Conservation (phyloP, 2,329 filamentous ascomycete species). For the Cryphonectria nitschkei region DNA sequence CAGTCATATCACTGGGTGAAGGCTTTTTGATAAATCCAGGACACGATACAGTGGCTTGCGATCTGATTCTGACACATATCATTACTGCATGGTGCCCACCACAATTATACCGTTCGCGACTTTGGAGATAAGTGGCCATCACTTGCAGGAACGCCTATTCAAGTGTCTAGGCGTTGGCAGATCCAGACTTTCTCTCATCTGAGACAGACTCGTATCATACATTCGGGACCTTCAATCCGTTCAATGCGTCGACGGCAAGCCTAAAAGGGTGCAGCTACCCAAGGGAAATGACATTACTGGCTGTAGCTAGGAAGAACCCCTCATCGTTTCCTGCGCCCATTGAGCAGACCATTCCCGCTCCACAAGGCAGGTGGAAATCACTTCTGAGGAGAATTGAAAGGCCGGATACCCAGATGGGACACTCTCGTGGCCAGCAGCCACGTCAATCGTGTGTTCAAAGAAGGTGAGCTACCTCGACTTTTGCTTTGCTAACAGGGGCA, state of each 20-base stretch:
- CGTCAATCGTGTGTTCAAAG: constrained; percentile 2
- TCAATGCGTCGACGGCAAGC: background rate
- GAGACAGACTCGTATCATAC: background rate
- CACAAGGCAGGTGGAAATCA: background rate
- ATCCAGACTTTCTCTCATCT: background rate
- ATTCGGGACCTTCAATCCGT: background rate
- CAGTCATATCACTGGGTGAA: background rate
- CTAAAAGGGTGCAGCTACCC: background rate
- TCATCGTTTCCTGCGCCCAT: background rate
- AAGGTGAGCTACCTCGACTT: background rate
- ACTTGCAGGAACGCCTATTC: background rate
- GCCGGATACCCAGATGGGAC: background rate
- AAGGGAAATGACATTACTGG: background rate
- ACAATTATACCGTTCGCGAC: background rate
- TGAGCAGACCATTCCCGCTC: background rate
- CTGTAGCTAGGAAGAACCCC: background rate
- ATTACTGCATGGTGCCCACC: background rate
- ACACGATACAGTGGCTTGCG: background rate
- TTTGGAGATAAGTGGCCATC: background rate
- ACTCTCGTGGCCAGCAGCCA: constrained; percentile 4
- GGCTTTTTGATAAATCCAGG: background rate
- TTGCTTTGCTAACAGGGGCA: background rate
- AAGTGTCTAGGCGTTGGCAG: background rate
- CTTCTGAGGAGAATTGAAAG: background rate
- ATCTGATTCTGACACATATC: background rate